Conservation (phyloP, 1,284 basidiomycete genomes). For the Tausonia pullulans region DNA sequence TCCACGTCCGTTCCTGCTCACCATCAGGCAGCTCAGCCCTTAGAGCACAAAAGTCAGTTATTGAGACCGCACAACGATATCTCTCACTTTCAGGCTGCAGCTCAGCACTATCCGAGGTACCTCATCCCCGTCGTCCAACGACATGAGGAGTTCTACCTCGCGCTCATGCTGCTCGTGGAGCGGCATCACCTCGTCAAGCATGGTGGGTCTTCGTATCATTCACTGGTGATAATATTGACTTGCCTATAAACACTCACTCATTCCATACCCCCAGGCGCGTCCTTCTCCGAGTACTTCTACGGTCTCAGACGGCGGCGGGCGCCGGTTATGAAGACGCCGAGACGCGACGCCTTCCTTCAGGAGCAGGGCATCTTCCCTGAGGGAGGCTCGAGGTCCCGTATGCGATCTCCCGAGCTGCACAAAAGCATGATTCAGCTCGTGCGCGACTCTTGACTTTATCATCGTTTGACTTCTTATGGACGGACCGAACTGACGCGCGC, state of each 20-base stretch:
- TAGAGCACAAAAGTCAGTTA: too few species aligned
- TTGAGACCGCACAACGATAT: too few species aligned
- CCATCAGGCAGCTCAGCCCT: too few species aligned
- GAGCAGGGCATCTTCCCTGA: background rate
- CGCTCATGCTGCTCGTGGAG: constrained; percentile 80
- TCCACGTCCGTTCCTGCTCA: constrained; percentile 51
- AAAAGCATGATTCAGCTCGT: constrained; percentile 24
- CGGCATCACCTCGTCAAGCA: constrained; percentile 75
- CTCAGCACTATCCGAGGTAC: constrained; percentile 88
- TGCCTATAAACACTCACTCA: too few species aligned
- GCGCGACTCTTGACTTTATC: background rate
- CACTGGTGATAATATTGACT: background rate
- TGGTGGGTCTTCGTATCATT: constrained; percentile 42
- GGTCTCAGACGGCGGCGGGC: constrained; percentile 24
- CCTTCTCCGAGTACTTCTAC: constrained; percentile 34
- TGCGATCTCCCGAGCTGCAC: constrained; percentile 33
- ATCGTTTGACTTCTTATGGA: background rate
- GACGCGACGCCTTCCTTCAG: constrained; percentile 20
- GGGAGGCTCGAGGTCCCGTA: background rate
- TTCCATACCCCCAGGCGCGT: constrained; percentile 26
- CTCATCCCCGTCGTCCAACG: constrained; percentile 80
- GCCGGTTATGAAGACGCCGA: constrained; percentile 21
- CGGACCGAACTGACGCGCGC: too few species aligned
- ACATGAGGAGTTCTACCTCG: constrained; percentile 91
- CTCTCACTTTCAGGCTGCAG: constrained; percentile 26